These are phyloP conservation scores for Ganoderma lingzhi DNA, from an alignment of 1,284 basidiomycete genomes.

Conservation along the genomic window DNA sequence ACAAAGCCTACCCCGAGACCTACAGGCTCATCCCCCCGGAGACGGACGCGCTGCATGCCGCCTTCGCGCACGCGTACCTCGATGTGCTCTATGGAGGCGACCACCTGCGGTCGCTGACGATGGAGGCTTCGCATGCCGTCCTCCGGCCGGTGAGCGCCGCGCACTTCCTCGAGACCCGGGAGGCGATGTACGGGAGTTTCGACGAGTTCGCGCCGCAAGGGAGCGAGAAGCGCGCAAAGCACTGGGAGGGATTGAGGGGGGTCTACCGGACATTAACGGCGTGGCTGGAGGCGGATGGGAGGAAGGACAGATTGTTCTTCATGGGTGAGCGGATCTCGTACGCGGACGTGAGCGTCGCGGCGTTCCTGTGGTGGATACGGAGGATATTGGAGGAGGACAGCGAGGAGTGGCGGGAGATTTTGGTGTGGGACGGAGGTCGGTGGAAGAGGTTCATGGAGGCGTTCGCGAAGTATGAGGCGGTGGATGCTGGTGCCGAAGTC, in stretches of 20 bases:
- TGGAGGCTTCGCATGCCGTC: background rate
- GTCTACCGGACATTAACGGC: background rate
- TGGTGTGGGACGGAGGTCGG: constrained; percentile 46
- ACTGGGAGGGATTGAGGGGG: background rate
- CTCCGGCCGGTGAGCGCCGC: constrained; percentile 26
- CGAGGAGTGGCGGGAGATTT: constrained; percentile 48
- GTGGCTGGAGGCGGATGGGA: constrained; percentile 43
- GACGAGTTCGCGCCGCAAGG: constrained; percentile 45
- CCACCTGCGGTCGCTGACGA: background rate
- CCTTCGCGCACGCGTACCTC: constrained; percentile 34
- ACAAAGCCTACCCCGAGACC: constrained; percentile 42
- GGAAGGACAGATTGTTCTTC: constrained; percentile 37
- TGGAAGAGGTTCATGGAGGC: constrained; percentile 46
- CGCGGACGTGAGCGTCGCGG: constrained; percentile 47
- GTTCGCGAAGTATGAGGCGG: constrained; percentile 42
- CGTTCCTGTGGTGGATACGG: constrained; percentile 41
- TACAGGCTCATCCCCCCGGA: constrained; percentile 35
- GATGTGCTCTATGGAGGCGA: background rate
- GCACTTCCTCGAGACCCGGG: constrained; percentile 50
- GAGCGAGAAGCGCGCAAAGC: constrained; percentile 11
- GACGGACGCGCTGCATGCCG: constrained; percentile 42
- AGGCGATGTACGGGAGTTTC: constrained; percentile 44
- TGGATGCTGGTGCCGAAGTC: constrained; percentile 13
- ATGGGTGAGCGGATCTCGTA: constrained; percentile 40
- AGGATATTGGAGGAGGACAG: constrained; percentile 46